Conservation (phyloP, 2,329 filamentous ascomycete species). For the Aspergillus amoenus region DNA sequence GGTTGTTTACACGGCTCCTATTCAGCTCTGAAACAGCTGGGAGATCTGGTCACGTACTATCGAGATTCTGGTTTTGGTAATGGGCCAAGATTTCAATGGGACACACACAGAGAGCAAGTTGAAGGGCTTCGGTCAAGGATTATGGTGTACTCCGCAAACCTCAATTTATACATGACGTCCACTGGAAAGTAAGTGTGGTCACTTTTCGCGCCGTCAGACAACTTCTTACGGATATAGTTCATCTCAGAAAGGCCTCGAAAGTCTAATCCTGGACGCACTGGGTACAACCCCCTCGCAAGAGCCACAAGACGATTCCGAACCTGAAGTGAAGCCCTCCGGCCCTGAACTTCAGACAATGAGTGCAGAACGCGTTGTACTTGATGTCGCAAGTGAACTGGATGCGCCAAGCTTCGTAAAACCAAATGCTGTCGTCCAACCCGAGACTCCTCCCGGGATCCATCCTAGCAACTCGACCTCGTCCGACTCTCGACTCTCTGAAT, state of each 20-base stretch:
- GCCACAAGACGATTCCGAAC: background rate
- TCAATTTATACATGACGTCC: constrained; percentile 30
- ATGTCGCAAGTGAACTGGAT: background rate
- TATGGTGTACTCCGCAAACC: constrained; percentile 29
- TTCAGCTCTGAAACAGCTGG: constrained; percentile 24
- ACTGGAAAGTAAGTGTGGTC: constrained; percentile 25
- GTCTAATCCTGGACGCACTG: constrained; percentile 21
- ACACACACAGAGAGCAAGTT: constrained; percentile 25
- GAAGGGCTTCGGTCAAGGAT: constrained; percentile 29
- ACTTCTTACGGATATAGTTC: constrained; percentile 17
- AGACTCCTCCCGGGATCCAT: background rate
- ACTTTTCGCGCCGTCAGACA: background rate
- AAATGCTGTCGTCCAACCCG: background rate
- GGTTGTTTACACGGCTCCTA: constrained; percentile 25
- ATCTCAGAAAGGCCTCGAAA: constrained; percentile 25
- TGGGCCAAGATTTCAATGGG: constrained; percentile 31
- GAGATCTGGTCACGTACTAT: constrained; percentile 23
- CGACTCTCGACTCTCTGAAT: constrained; percentile 17
- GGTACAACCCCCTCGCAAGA: constrained; percentile 17
- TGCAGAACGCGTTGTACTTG: background rate
- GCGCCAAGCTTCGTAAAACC: background rate
- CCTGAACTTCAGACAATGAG: background rate
- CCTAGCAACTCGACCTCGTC: constrained; percentile 20
- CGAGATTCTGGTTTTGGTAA: constrained; percentile 21
- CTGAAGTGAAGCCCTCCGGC: background rate